A percentile compares a stretch with the other conserved stretches of the same genome.
Conservation (phyloP, 257 asterid genomes). For the Solanum arcanum region DNA sequence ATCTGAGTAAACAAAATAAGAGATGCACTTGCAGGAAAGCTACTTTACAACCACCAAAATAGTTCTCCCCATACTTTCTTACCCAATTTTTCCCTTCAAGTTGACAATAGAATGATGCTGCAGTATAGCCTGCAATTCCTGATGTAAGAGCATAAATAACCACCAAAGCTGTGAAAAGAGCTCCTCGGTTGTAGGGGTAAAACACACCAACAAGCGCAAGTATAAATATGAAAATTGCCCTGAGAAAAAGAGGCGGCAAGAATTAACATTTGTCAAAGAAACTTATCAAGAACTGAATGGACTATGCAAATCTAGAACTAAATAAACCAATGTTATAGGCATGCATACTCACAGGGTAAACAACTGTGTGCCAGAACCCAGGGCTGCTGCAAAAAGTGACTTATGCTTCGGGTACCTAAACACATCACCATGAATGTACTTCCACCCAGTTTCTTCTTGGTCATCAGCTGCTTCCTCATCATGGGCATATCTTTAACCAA, state of each 20-base stretch:
- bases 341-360: slow-evolving; percentile 14
- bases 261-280: not conserved
- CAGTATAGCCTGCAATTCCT: slow-evolving; percentile 21
- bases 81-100: slow-evolving; percentile 25
- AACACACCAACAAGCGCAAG: slow-evolving; percentile 23
- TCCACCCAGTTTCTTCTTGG: slow-evolving; percentile 29
- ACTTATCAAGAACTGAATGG: not conserved
- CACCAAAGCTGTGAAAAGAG: slow-evolving; percentile 20
- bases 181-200: slow-evolving; percentile 26
- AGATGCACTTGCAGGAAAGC: not conserved
- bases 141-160: slow-evolving; percentile 25
- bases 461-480: slow-evolving; percentile 24
- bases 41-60: not conserved
- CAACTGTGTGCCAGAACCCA: slow-evolving; percentile 21
- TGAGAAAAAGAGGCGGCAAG: not conserved
- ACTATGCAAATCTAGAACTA: not conserved
- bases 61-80: not conserved
- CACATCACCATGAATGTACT: slow-evolving; percentile 23
- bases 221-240: slow-evolving; percentile 15
- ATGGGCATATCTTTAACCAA: slow-evolving; percentile 18
- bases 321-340: not conserved
- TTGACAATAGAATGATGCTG: slow-evolving; percentile 23
- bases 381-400: slow-evolving; percentile 19
- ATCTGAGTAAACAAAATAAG: not conserved
- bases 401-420: slow-evolving; percentile 18